Evolutionary conservation across 75 land plant species (phyloP).

Genomic region (Pinus tabuliformis): DNA sequence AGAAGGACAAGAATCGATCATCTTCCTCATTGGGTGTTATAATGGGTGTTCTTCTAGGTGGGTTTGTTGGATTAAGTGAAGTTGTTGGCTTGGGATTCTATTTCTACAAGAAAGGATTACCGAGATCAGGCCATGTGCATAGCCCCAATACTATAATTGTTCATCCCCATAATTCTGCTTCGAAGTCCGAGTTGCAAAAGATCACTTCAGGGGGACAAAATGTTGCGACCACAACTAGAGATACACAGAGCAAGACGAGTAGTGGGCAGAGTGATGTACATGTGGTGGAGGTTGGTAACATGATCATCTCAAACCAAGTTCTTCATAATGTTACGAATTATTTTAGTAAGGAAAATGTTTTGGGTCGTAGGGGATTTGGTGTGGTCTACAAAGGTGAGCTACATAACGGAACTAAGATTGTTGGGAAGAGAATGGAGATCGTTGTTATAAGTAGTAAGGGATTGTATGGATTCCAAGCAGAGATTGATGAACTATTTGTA

Average conservation of each 20-base stretch:
- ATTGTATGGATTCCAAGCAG: too few relatives aligned
- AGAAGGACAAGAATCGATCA: neutral
- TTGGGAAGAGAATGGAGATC: slow-evolving; percentile 72
- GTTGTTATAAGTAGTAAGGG: slow-evolving; percentile 38
- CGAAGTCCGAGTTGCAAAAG: slow-evolving; percentile 42
- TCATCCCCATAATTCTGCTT: slow-evolving; percentile 40
- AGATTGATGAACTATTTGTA: too few relatives aligned
- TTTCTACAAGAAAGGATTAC: slow-evolving; percentile 18
- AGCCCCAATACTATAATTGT: slow-evolving; percentile 35
- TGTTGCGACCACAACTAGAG: slow-evolving; percentile 2
- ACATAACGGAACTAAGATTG: slow-evolving; percentile 80
- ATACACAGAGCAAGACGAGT: neutral
- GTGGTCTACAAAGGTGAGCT: slow-evolving; percentile 71
- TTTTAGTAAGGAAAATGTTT: slow-evolving; percentile 52
- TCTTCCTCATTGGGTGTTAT: slow-evolving; percentile 18
- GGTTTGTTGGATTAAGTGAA: neutral
- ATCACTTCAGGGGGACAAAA: neutral
- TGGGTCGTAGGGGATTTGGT: slow-evolving; percentile 56
- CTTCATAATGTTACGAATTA: slow-evolving; percentile 63
- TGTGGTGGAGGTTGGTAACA: slow-evolving; percentile 61
- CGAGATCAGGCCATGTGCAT: slow-evolving; percentile 20
- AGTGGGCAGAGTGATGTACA: slow-evolving; percentile 32
- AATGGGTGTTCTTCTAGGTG: slow-evolving; percentile 29
- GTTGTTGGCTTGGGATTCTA: slow-evolving; percentile 14
- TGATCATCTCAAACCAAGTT: slow-evolving; percentile 82